Evolutionary conservation across 2,329 filamentous ascomycete species (phyloP).

Genomic region (Colletotrichum sp.): DNA sequence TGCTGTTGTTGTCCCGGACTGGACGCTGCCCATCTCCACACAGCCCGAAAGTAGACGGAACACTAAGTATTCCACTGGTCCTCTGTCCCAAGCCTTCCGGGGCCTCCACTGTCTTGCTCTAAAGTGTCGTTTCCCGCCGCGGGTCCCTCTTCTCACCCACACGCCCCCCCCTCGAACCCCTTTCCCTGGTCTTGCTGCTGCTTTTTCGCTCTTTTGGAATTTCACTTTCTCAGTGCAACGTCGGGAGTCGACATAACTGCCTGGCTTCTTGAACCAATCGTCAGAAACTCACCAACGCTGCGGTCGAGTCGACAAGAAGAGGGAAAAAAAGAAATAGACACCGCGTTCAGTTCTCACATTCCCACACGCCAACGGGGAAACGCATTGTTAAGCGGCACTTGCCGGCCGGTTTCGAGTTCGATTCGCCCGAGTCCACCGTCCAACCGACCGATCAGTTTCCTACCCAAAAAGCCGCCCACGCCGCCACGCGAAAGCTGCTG

Average conservation of each 20-base stretch:
- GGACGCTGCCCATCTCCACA: conserved; percentile 12
- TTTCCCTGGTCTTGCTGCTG: conserved; percentile 7
- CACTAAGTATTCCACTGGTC: not conserved
- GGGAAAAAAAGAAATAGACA: not conserved
- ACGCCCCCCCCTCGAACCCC: conserved; percentile 10
- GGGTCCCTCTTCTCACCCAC: not conserved
- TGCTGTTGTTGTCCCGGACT: not conserved
- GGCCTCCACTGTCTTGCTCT: conserved; percentile 8
- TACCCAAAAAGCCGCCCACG: not conserved
- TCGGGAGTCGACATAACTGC: not conserved
- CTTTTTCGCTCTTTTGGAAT: not conserved
- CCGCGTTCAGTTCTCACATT: not conserved
- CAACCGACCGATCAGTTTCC: not conserved
- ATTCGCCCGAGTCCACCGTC: conserved; percentile 4
- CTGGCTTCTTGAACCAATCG: not conserved
- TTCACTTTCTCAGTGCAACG: conserved; percentile 6
- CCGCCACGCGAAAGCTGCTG: not conserved
- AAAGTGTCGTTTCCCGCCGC: conserved; percentile 7
- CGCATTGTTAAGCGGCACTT: conserved; percentile 16
- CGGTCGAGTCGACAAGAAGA: not conserved
- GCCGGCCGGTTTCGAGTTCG: conserved; percentile 17
- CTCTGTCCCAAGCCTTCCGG: conserved; percentile 17
- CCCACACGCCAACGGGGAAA: not conserved
- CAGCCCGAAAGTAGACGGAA: not conserved
- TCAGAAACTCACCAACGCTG: not conserved